Evolutionary conservation across 1,284 basidiomycete species (phyloP).

Genomic region (Sporisorium exsertum): DNA sequence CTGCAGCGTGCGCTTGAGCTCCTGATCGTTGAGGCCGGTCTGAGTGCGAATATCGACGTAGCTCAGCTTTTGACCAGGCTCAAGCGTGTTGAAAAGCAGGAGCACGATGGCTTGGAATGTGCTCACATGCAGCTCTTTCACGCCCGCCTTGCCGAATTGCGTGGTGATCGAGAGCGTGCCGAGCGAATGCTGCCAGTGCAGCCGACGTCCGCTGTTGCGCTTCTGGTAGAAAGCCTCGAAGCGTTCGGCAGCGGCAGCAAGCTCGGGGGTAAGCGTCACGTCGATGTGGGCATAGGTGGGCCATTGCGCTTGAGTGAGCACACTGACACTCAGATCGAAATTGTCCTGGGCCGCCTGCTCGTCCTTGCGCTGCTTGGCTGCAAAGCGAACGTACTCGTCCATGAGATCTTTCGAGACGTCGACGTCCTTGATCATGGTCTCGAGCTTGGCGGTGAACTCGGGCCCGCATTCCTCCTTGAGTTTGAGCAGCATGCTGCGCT

Average conservation of each 20-base stretch:
- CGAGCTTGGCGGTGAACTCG: slow-evolving; percentile 83
- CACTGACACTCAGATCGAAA: slow-evolving; percentile 73
- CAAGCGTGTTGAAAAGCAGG: slow-evolving; percentile 82
- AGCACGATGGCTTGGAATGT: slow-evolving; percentile 88
- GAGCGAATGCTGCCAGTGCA: slow-evolving; percentile 67
- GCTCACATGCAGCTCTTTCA: slow-evolving; percentile 90
- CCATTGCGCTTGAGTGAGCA: slow-evolving; percentile 75
- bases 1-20: slow-evolving; percentile 86
- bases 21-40: slow-evolving; percentile 75
- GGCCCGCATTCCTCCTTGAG: slow-evolving; percentile 92
- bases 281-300: slow-evolving; percentile 70
- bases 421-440: slow-evolving; percentile 90
- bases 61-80: slow-evolving; percentile 72
- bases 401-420: slow-evolving; percentile 79
- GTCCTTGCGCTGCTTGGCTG: slow-evolving; percentile 65
- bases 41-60: slow-evolving; percentile 79
- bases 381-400: slow-evolving; percentile 71
- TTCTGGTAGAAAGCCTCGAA: slow-evolving; percentile 63
- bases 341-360: slow-evolving; percentile 10
- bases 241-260: slow-evolving; percentile 37
- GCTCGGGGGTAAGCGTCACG: slow-evolving; percentile 48
- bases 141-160: slow-evolving; percentile 72
- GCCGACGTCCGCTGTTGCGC: slow-evolving; percentile 60
- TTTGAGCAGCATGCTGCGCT: slow-evolving; percentile 86
- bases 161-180: slow-evolving; percentile 61